Conservation (phyloP, 176 grass and related monocot genomes). For the Lolium multiflorum region DNA sequence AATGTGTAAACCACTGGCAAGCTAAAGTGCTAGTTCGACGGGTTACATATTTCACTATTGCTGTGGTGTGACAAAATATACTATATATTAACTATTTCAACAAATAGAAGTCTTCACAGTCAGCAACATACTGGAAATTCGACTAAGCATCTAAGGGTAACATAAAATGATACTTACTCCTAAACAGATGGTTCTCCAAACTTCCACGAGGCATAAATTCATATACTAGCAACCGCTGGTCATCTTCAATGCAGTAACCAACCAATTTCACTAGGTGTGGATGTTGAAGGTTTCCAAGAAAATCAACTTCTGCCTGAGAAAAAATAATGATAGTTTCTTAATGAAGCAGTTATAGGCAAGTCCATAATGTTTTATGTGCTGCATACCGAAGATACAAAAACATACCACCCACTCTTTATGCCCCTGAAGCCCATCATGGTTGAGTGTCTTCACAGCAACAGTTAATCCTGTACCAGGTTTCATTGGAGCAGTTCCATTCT, state of each 20-base stretch:
- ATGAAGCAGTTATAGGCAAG: constrained; percentile 17
- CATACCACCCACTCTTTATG: constrained; percentile 99
- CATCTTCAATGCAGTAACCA: constrained; percentile 99
- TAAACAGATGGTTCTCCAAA: constrained; percentile 99
- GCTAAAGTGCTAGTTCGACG: background rate
- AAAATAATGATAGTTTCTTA: constrained; percentile 37
- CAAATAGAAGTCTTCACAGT: background rate
- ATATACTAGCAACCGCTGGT: constrained; percentile 94
- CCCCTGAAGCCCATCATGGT: constrained; percentile 98
- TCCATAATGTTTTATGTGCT: constrained; percentile 18
- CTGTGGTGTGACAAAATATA: background rate
- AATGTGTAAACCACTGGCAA: constrained; percentile 7
- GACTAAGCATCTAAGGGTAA: background rate
- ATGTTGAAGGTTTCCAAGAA: constrained; percentile 96
- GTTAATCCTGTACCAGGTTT: constrained; percentile 98
- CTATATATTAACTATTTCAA: background rate
- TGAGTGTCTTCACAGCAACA: constrained; percentile 97
- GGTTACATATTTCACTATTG: background rate
- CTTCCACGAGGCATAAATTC: constrained; percentile 99
- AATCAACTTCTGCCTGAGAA: constrained; percentile 95
- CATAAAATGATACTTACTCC: constrained; percentile 62
- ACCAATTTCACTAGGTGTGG: constrained; percentile 97
- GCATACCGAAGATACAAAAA: constrained; percentile 34
- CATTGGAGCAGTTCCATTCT: constrained; percentile 97
- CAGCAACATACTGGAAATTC: constrained; percentile 15